Base-by-base conservation (phyloP, 1,284 basidiomycete species). In the Puccinia novopanici region DNA sequence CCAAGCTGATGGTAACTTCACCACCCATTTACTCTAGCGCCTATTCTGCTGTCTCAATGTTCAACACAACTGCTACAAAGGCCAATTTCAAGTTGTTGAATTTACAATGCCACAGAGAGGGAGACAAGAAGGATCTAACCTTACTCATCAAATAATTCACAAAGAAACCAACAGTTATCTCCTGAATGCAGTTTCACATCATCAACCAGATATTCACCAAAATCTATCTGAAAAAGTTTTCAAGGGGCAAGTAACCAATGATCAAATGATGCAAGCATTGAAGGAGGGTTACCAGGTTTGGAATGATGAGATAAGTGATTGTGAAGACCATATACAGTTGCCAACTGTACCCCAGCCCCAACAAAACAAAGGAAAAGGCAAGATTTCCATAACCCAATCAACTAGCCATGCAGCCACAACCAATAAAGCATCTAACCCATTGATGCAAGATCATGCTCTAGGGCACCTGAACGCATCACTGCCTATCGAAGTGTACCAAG, bases 141-240 rank as follows among this genome's bases (percentile, higher is more conserved):
- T 70, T 2, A 27, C 3, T 17, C 1, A 70, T 30, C 67, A 70
- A 12, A 52, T 70, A 2, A 12, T 19, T 10, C 67, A 70, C 45
- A 19, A 42, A 17, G 30, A 70, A 30, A 24, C 12, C n/a, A 70
- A 70, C 15, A 50, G 67, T 50, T 70, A 70, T n/a, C 67, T 70
- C 3, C 40, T 70, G 24, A 70, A 70, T 70, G 67, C 48, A 12
- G 40, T 70, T n/a, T 50, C 67, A 48, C 42, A 70, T 50, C 67
- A 70, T 27, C n/a, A 5, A 30, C 8, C 67, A 22, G 1, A 30
- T 50, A 1, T 19, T 2, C 42, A 70, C 45, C 67, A 34, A 4
- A 13, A 70, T 1, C 19, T 12, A 19, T 52, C 67, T 13, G n/a
- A n/a, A n/a, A 22, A 48, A 2, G 4, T 48, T 3, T 8, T 0